These are phyloP conservation scores for Pelargonium myrrhifolium DNA, from an alignment of 441 rosid species.

Conservation along the genomic window DNA sequence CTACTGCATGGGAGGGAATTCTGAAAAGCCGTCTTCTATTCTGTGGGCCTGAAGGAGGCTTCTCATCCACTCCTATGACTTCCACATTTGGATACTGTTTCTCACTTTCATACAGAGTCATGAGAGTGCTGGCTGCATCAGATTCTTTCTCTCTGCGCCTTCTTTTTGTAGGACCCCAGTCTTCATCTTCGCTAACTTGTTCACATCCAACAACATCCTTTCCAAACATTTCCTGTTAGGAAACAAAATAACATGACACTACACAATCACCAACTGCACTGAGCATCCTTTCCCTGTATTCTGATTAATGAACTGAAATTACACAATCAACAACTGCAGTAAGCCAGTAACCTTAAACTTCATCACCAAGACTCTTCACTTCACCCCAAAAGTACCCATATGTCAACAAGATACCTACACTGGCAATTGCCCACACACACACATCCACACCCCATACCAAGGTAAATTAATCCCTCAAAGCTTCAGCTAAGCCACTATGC, in stretches of 20 bases:
- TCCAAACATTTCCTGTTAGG: conserved; percentile 87
- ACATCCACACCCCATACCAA: background rate
- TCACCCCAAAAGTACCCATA: background rate
- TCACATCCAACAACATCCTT: conserved; percentile 68
- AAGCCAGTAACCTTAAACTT: too few relatives aligned
- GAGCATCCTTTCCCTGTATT: too few relatives aligned
- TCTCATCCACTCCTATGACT: conserved; percentile 28
- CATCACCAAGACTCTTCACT: background rate
- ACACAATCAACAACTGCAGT: too few relatives aligned
- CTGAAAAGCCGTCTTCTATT: conserved; percentile 57
- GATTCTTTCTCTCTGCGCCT: conserved; percentile 72
- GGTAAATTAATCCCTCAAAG: background rate
- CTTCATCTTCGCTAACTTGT: conserved; percentile 92
- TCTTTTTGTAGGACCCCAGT: conserved; percentile 91
- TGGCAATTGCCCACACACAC: background rate
- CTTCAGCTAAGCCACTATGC: background rate
- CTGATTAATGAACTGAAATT: too few relatives aligned
- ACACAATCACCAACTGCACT: conserved; percentile 6
- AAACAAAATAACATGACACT: conserved; percentile 14
- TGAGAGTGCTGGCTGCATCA: conserved; percentile 63
- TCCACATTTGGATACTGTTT: conserved; percentile 32
- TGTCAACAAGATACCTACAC: background rate
- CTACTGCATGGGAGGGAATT: conserved; percentile 65
- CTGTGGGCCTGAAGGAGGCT: conserved; percentile 31
- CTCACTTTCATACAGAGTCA: conserved; percentile 55